Evolutionary conservation across 371 early-diverging fungal genomes (phyloP).

Genomic region (Rhizopus stolonifer): DNA sequence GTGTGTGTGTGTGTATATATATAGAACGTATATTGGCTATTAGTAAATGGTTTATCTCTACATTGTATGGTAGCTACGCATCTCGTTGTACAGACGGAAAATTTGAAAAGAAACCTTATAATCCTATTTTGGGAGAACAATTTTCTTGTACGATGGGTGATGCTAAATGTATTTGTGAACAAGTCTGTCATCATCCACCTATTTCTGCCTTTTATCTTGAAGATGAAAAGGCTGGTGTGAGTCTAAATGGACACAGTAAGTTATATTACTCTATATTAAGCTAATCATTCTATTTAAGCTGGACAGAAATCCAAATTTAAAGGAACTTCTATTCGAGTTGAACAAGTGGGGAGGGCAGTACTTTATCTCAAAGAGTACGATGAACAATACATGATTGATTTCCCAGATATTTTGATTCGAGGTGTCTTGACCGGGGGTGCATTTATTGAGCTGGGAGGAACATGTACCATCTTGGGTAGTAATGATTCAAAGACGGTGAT

Average conservation of each 20-base stretch:
- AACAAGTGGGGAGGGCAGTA: constrained; percentile 59
- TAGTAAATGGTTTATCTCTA: constrained; percentile 45
- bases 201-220: constrained; percentile 72
- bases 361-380: constrained; percentile 43
- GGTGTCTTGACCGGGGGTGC: constrained; percentile 63
- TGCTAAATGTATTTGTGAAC: constrained; percentile 59
- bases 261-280: too few species aligned
- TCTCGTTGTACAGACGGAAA: constrained; percentile 37
- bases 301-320: constrained; percentile 69
- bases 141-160: constrained; percentile 57
- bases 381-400: constrained; percentile 60
- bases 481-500: constrained; percentile 56
- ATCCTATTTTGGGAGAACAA: constrained; percentile 89
- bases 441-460: constrained; percentile 64
- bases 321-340: constrained; percentile 64
- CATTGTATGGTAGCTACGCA: constrained; percentile 67
- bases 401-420: constrained; percentile 62
- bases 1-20: too few species aligned
- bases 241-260: constrained; percentile 66
- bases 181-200: constrained; percentile 97
- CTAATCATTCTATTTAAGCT: too few species aligned
- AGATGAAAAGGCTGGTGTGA: constrained; percentile 62
- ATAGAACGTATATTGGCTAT: constrained; percentile 33
- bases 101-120: constrained; percentile 78
- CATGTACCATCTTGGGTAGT: constrained; percentile 54